Percentiles rank a stretch among this genome's conserved stretches.
Evolutionary conservation across 768 basidiomycete species (phyloP).

Genomic region (Chlorophyllum brunneum): DNA sequence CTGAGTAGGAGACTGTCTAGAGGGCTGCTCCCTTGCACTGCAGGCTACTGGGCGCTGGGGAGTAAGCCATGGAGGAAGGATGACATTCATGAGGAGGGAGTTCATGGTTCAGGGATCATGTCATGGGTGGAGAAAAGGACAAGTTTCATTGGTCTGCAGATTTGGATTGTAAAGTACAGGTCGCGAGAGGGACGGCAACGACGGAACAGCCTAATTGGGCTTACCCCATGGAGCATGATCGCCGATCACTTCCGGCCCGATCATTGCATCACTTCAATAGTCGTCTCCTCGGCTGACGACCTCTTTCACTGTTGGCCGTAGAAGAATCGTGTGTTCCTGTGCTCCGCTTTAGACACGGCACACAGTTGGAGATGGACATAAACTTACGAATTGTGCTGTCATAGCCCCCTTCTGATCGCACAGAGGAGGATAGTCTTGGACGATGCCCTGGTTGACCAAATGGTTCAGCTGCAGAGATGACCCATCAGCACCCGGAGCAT

Average conservation of each 20-base stretch:
- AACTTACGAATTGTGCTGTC: conserved; percentile 88
- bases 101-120: conserved; percentile 10
- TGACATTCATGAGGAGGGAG: conserved; percentile 12
- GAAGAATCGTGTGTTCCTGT: conserved; percentile 82
- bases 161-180: conserved; percentile 5
- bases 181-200: not conserved
- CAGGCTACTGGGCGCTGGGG: conserved; percentile 9
- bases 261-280: conserved; percentile 42
- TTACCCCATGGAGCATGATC: conserved; percentile 10
- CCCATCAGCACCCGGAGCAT: not conserved
- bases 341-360: not conserved
- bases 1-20: conserved; percentile 24
- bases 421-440: conserved; percentile 90
- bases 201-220: conserved; percentile 3
- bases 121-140: conserved; percentile 5
- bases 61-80: conserved; percentile 14
- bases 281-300: conserved; percentile 83
- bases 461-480: conserved; percentile 73
- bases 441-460: conserved; percentile 83
- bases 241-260: conserved; percentile 15
- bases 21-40: conserved; percentile 18
- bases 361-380: conserved; percentile 1
- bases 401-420: conserved; percentile 81
- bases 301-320: conserved; percentile 83
- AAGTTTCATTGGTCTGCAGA: conserved; percentile 9